A percentile compares a stretch with the other conserved stretches of the same genome.
These are phyloP conservation scores for Inga leiocalycina DNA, from an alignment of 306 rosid genomes.

Conservation along the genomic window DNA sequence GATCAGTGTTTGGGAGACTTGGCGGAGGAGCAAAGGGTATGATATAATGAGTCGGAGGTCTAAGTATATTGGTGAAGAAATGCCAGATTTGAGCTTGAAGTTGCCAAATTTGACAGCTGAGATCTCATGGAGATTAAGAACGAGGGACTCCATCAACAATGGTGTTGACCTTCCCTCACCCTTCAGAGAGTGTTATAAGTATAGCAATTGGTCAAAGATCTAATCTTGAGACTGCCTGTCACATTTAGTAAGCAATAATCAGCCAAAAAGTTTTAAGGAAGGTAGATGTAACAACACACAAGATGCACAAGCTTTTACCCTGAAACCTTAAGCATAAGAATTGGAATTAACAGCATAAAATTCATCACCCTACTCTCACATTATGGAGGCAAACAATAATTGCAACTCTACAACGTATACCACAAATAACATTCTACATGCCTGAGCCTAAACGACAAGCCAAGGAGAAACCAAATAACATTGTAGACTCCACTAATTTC, in stretches of 20 bases:
- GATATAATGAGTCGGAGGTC: constrained; percentile 92
- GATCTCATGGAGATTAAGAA: constrained; percentile 81
- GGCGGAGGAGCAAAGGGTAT: constrained; percentile 72
- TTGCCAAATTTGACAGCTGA: constrained; percentile 91
- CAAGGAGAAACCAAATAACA: not conserved
- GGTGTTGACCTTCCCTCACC: constrained; percentile 41
- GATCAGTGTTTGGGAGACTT: constrained; percentile 76
- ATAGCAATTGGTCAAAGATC: constrained; percentile 15
- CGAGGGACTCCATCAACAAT: constrained; percentile 63
- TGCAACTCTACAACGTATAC: not conserved
- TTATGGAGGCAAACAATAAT: constrained; percentile 2
- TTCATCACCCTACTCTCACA: constrained; percentile 15
- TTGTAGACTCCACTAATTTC: not conserved
- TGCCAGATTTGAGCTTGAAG: constrained; percentile 94
- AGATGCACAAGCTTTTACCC: not conserved
- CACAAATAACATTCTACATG: constrained; percentile 1
- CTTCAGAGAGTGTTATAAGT: not conserved
- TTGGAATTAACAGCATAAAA: constrained; percentile 22
- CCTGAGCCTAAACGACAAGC: not conserved
- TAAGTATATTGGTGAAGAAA: constrained; percentile 84
- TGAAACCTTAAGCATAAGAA: constrained; percentile 3
- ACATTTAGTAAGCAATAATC: constrained; percentile 5
- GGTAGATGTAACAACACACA: not conserved
- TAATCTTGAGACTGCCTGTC: constrained; percentile 24
- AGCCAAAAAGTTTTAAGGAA: not conserved